Evolutionary conservation across 176 grass and related monocot species (phyloP).

Genomic region (Cymbopogon citratus): DNA sequence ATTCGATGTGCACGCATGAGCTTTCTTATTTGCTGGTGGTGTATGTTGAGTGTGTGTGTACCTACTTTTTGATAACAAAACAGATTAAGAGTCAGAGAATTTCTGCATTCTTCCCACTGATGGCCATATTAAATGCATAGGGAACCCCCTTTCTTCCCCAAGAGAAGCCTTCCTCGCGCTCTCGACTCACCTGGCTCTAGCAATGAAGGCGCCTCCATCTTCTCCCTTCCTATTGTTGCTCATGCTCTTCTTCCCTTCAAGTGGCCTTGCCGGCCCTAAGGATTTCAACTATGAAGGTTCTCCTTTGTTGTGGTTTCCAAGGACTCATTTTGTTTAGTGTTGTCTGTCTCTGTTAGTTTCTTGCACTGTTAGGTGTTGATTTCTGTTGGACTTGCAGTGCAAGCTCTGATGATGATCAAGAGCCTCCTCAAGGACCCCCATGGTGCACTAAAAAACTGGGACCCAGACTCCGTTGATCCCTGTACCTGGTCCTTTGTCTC

Average conservation of each 20-base stretch:
- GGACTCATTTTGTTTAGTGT: neutral
- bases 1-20: neutral
- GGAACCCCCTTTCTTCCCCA: neutral
- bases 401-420: conserved; percentile 71
- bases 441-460: conserved; percentile 65
- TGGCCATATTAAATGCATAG: neutral
- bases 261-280: conserved; percentile 59
- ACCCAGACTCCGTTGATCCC: conserved; percentile 60
- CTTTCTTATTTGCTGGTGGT: neutral
- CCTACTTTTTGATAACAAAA: neutral
- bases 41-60: neutral
- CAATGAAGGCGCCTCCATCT: conserved; percentile 24
- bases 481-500: conserved; percentile 71
- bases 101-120: neutral
- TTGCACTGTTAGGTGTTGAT: neutral
- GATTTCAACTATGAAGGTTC: conserved; percentile 22
- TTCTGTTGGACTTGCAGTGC: conserved; percentile 40
- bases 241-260: conserved; percentile 22
- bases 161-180: neutral
- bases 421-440: conserved; percentile 60
- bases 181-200: neutral
- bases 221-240: neutral
- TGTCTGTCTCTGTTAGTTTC: neutral
- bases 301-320: neutral
- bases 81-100: neutral